Percentiles rank a stretch among this genome's conserved stretches.
Conservation (phyloP, 805 yeast genomes). For the Barnettozyma wickerhamii region DNA sequence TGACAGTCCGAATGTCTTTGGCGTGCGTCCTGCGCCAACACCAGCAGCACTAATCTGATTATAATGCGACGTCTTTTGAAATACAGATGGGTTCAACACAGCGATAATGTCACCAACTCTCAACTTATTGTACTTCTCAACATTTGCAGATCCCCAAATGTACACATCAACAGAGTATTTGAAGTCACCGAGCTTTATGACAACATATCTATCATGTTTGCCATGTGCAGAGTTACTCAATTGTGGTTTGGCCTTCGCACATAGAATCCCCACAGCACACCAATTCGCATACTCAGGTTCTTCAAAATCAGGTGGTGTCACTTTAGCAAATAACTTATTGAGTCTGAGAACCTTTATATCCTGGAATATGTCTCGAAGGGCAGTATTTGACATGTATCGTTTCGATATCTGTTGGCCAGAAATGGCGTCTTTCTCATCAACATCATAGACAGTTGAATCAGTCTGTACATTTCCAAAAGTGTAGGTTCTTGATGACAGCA, state of each 20-base stretch:
- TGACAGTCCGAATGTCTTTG: conserved; percentile 46
- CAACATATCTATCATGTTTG: conserved; percentile 50
- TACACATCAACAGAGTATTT: conserved; percentile 53
- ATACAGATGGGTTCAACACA: conserved; percentile 68
- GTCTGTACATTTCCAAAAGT: conserved; percentile 33
- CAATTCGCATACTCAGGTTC: conserved; percentile 75
- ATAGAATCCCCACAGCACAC: conserved; percentile 71
- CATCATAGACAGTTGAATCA: conserved; percentile 12
- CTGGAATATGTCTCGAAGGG: conserved; percentile 35
- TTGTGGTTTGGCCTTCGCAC: conserved; percentile 50
- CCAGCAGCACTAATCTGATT: conserved; percentile 1
- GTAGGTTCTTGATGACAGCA: conserved; percentile 34
- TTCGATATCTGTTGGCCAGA: conserved; percentile 40
- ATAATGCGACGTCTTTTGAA: conserved; percentile 19
- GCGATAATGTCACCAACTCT: conserved; percentile 72
- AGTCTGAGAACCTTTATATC: conserved; percentile 54
- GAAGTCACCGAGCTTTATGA: conserved; percentile 65
- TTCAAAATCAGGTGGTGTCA: conserved; percentile 60
- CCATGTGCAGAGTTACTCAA: conserved; percentile 31
- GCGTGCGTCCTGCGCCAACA: not conserved
- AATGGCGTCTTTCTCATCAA: conserved; percentile 39
- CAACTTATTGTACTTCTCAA: conserved; percentile 67
- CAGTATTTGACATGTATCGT: conserved; percentile 40
- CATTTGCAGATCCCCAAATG: conserved; percentile 37
- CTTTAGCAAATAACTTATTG: conserved; percentile 57